Evolutionary conservation across 768 basidiomycete species (phyloP).

Genomic region (Suillus variegatus): DNA sequence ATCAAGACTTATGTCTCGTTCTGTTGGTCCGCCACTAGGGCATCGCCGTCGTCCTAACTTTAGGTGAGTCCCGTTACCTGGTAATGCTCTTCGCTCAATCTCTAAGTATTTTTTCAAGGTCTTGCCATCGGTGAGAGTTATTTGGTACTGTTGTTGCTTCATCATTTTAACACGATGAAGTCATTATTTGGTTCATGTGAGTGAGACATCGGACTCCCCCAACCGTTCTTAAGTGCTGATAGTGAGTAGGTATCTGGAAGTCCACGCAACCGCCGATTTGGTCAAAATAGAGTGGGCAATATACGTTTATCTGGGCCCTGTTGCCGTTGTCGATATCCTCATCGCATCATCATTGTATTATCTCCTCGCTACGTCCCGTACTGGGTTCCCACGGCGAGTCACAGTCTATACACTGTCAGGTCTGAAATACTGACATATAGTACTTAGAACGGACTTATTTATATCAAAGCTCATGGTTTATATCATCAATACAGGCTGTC

Average conservation of each 20-base stretch:
- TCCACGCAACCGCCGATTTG: background rate
- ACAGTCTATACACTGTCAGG: background rate
- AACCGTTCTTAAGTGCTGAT: background rate
- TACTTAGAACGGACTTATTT: constrained; percentile 1
- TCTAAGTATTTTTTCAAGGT: background rate
- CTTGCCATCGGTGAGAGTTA: background rate
- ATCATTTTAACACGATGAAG: background rate
- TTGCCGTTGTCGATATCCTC: background rate
- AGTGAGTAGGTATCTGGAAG: background rate
- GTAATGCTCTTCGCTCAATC: too few species aligned
- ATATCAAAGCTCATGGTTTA: constrained; percentile 1
- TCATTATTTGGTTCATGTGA: background rate
- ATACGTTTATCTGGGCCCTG: background rate
- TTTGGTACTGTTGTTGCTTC: background rate
- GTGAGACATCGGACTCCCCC: background rate
- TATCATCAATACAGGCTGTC: background rate
- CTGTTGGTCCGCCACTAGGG: background rate
- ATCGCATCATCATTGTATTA: constrained; percentile 1
- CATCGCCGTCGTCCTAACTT: background rate
- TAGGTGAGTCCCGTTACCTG: background rate
- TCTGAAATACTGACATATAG: background rate
- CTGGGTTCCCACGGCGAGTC: background rate
- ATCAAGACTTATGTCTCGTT: background rate
- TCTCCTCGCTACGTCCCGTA: constrained; percentile 2
- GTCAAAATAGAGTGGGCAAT: background rate